These are phyloP conservation scores for Leccinum rimulosum DNA, from an alignment of 768 basidiomycete genomes.

Conservation along the genomic window DNA sequence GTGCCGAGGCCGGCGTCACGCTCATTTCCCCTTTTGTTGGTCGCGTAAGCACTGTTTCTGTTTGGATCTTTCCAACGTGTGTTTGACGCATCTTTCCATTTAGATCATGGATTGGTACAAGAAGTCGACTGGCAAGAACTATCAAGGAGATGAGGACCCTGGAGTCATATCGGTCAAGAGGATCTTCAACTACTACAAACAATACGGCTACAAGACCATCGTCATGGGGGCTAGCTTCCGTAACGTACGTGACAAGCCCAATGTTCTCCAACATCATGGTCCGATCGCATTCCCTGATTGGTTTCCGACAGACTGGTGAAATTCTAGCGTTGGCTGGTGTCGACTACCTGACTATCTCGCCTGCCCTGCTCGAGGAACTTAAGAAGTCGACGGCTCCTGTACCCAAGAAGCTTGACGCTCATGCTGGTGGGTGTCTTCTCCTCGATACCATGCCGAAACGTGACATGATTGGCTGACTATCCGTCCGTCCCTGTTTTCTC, in stretches of 20 bases:
- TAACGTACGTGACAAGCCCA: slow-evolving; percentile 58
- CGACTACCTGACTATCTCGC: slow-evolving; percentile 96
- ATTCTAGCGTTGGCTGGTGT: slow-evolving; percentile 94
- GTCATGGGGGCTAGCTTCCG: slow-evolving; percentile 99
- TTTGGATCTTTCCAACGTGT: slow-evolving; percentile 14
- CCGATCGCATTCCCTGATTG: slow-evolving; percentile 7
- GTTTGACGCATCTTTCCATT: not conserved
- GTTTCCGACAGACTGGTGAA: slow-evolving; percentile 65
- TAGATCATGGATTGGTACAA: slow-evolving; percentile 99
- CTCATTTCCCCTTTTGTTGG: slow-evolving; percentile 99
- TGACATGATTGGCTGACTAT: slow-evolving; percentile 10
- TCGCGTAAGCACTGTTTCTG: slow-evolving; percentile 55
- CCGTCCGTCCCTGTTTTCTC: not conserved
- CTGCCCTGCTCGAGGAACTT: slow-evolving; percentile 88
- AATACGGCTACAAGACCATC: slow-evolving; percentile 96
- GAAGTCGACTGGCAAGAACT: slow-evolving; percentile 81
- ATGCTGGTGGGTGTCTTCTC: slow-evolving; percentile 45
- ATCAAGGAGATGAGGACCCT: slow-evolving; percentile 90
- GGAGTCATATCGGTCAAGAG: slow-evolving; percentile 94
- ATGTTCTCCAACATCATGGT: not conserved
- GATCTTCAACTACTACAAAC: slow-evolving; percentile 99
- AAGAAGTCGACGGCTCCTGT: slow-evolving; percentile 75
- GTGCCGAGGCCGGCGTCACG: slow-evolving; percentile 97
- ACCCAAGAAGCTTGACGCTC: slow-evolving; percentile 79
- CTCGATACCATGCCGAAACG: slow-evolving; percentile 2